phyloP scores from a whole-genome alignment of 441 rosid genomes.

The Kokia cookei region DNA sequence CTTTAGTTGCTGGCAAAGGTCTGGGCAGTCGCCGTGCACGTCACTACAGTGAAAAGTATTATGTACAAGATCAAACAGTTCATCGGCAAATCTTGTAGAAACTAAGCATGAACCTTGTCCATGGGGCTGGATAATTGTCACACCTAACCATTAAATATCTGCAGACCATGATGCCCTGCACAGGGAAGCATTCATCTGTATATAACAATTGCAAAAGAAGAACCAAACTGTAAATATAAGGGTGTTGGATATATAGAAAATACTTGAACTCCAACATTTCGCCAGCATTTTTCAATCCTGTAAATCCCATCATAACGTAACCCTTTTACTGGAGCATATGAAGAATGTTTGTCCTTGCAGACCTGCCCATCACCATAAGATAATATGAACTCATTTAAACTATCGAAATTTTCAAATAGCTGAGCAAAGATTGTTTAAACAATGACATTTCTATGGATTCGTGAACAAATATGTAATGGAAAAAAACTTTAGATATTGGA shows the following conservation, averaged over 20 bases:
- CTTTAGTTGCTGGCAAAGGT: constrained; percentile 45
- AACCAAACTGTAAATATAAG: not conserved
- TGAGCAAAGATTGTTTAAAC: too few relatives aligned
- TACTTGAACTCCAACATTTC: constrained; percentile 54
- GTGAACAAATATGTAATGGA: not conserved
- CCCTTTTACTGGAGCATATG: constrained; percentile 56
- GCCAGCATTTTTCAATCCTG: constrained; percentile 66
- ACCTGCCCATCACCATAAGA: constrained; percentile 20
- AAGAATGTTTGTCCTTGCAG: constrained; percentile 58
- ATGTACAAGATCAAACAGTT: not conserved
- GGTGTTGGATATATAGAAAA: not conserved
- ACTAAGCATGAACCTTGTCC: constrained; percentile 48
- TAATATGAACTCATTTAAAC: not conserved
- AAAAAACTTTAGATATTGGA: not conserved
- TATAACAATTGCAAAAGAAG: not conserved
- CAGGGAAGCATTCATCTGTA: not conserved
- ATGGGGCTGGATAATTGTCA: constrained; percentile 73
- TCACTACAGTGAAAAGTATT: constrained; percentile 29
- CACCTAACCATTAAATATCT: constrained; percentile 62
- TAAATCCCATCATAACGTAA: constrained; percentile 63
- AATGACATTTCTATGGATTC: not conserved
- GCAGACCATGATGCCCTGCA: constrained; percentile 54
- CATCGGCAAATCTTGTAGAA: not conserved
- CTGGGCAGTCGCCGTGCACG: constrained; percentile 53
- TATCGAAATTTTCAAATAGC: not conserved